Conservation (phyloP, 768 basidiomycete genomes). For the Pleurotus salmoneostramineus region DNA sequence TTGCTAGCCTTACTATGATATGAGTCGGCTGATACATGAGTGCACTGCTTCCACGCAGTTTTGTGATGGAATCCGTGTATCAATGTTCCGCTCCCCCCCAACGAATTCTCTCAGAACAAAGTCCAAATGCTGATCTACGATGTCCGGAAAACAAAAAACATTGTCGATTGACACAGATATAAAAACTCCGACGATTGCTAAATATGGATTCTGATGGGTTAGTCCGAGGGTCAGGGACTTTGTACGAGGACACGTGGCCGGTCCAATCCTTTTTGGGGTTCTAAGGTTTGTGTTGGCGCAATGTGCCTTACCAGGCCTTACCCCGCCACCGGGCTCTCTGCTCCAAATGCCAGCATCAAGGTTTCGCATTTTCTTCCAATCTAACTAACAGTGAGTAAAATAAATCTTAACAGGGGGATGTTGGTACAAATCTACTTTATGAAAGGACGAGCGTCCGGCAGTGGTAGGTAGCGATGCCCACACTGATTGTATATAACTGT, state of each 20-base stretch:
- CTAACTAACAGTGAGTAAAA: conserved; percentile 2
- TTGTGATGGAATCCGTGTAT: not conserved
- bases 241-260: not conserved
- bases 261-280: conserved; percentile 7
- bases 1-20: not conserved
- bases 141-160: not conserved
- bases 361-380: not conserved
- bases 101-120: no score
- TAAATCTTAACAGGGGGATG: conserved; percentile 1
- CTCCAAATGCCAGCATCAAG: not conserved
- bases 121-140: not conserved
- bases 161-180: not conserved
- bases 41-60: not conserved
- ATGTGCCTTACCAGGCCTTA: not conserved
- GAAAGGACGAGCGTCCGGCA: no score
- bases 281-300: conserved; percentile 2
- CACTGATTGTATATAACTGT: conserved; percentile 9
- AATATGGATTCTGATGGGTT: conserved; percentile 6
- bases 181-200: conserved; percentile 5
- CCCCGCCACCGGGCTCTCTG: conserved; percentile 2
- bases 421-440: no score
- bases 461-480: conserved; percentile 4
- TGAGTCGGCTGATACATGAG: not conserved
- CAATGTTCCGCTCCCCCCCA: not conserved
- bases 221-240: conserved; percentile 8